Evolutionary conservation across 2,329 filamentous ascomycete species (phyloP), one percentile per base, ranked within the genome.

Genomic region (Ceratocystis albifundus): DNA sequence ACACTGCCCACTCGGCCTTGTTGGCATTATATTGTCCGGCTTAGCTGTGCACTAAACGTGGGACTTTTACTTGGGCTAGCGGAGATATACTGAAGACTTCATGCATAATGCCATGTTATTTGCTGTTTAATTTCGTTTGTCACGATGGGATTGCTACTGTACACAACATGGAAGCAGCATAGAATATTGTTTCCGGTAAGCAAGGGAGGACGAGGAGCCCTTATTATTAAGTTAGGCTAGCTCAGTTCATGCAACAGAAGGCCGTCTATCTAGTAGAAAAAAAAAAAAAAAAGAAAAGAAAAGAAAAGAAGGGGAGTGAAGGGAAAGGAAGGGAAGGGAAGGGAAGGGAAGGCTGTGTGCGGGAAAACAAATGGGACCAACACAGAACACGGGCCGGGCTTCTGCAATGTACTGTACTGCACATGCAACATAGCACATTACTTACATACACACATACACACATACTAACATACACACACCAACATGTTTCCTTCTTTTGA

Each of bases 401-500:
- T n/a, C 28, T 59, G 53, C 28, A n/a, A 30, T 59, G 53, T 30
- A 59, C 32, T 59, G 53, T 30, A 59, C 32, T 59, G 53, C 53
- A 59, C 32, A 59, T 59, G 53, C 28, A 59, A 20, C 28, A 32
- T 36, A 25, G 53, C 17, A 36, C 17, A 30, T 59, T 25, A 17
- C 53, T 32, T 25, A 59, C 32, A 30, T 12, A n/a, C 28, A 30
- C 4, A 22, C 12, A 17, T 2, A 22, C 10, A 12, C 22, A 57
- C 17, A n/a, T n/a, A n/a, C n/a, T n/a, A n/a, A n/a, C n/a, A n/a
- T 3, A 17, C 6, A 22, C 10, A 12, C 22, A 57, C 17, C 5
- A 12, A n/a, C 28, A 12, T 59, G 12, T 20, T 59, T 59, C 12
- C 28, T 59, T 59, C 20, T 59, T 59, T 59, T 59, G 28, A 59